These are phyloP conservation scores for Lepidium didymum DNA, from an alignment of 345 rosid genomes.

Conservation along the genomic window DNA sequence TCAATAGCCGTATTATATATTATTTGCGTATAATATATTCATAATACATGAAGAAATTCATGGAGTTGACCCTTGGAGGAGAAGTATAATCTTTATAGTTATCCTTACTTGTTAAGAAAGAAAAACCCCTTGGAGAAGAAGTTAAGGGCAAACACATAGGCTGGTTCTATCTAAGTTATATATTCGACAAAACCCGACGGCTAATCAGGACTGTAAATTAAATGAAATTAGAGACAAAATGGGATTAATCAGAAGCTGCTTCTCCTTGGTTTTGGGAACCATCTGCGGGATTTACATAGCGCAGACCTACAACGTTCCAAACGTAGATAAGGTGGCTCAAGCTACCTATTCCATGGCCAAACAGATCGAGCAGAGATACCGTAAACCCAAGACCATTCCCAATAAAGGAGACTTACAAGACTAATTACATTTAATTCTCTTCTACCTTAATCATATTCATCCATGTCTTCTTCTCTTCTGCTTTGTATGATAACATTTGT, in stretches of 20 bases:
- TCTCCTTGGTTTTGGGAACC: conserved; percentile 35
- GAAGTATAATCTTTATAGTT: neutral
- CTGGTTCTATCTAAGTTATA: neutral
- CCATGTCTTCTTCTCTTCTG: neutral
- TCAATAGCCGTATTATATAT: neutral
- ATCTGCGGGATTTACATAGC: conserved; percentile 37
- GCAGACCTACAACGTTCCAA: conserved; percentile 44
- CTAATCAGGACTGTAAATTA: no score
- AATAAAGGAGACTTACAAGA: neutral
- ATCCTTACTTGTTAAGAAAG: neutral
- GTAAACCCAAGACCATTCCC: conserved; percentile 26
- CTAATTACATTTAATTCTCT: neutral
- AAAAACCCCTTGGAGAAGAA: conserved; percentile 13
- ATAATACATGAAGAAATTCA: neutral
- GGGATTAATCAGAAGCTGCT: conserved; percentile 30
- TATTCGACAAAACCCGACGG: neutral
- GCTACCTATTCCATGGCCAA: conserved; percentile 29
- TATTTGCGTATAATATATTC: neutral
- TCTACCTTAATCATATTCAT: neutral
- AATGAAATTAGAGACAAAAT: neutral
- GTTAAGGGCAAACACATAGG: neutral
- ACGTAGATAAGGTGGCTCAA: conserved; percentile 29
- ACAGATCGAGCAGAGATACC: conserved; percentile 35
- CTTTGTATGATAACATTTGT: neutral
- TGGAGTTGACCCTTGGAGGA: neutral